A percentile compares a stretch with the other conserved stretches of the same genome.
Evolutionary conservation across 1,139 yeast genomes (phyloP).

Genomic region (Magnusiomyces suaveolens): DNA sequence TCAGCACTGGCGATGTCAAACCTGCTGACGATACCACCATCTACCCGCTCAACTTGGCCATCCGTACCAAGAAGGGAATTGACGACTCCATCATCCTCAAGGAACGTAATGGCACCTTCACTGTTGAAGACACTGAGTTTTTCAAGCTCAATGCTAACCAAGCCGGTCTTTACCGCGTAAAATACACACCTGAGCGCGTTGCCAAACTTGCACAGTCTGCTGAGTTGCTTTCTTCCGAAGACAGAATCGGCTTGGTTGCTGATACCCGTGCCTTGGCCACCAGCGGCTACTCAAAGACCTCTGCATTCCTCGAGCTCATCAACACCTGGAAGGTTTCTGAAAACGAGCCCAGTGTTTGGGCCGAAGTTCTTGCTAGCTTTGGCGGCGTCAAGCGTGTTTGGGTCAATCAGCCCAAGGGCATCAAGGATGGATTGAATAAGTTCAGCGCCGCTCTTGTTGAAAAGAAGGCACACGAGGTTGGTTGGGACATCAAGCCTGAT

Average conservation of each 20-base stretch:
- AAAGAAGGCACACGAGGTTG: constrained; percentile 49
- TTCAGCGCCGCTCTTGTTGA: constrained; percentile 54
- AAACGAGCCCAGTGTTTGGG: constrained; percentile 47
- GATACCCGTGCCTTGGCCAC: constrained; percentile 68
- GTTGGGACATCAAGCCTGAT: constrained; percentile 54
- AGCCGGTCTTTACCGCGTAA: constrained; percentile 74
- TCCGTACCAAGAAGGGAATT: constrained; percentile 57
- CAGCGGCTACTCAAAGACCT: constrained; percentile 63
- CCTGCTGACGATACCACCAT: constrained; percentile 60
- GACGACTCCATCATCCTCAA: constrained; percentile 54
- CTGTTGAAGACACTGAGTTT: constrained; percentile 41
- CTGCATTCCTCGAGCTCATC: constrained; percentile 54
- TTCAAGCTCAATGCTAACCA: constrained; percentile 76
- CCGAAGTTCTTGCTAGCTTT: constrained; percentile 49
- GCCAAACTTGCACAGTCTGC: constrained; percentile 64
- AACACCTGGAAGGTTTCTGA: constrained; percentile 45
- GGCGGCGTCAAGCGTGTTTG: constrained; percentile 55
- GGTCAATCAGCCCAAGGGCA: constrained; percentile 53
- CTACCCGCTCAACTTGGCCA: constrained; percentile 41
- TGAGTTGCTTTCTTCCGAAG: constrained; percentile 59
- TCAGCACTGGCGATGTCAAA: constrained; percentile 68
- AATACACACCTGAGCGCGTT: constrained; percentile 69
- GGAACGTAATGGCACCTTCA: constrained; percentile 43
- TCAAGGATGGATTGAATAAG: constrained; percentile 46
- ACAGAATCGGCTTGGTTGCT: constrained; percentile 76